A percentile compares a stretch with the other conserved stretches of the same genome.
Evolutionary conservation across 495 filamentous ascomycete species (phyloP).

Genomic region (Daldinia childiae): DNA sequence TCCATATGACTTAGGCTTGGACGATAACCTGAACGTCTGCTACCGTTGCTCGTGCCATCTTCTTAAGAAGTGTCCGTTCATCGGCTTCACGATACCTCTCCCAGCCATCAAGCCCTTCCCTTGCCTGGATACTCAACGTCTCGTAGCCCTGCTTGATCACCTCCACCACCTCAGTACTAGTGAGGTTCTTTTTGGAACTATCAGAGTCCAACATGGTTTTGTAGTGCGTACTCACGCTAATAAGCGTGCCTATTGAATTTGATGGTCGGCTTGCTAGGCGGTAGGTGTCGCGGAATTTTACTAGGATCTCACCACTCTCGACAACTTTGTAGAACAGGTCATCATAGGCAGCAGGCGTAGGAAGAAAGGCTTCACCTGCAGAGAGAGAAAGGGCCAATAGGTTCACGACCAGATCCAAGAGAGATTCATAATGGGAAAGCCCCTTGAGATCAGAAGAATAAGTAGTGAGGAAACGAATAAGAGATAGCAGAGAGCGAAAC

Average conservation of each 20-base stretch:
- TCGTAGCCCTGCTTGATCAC: conserved; percentile 98
- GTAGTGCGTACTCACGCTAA: conserved; percentile 87
- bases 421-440: conserved; percentile 64
- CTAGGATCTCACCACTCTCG: conserved; percentile 84
- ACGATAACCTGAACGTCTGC: conserved; percentile 66
- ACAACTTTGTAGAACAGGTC: conserved; percentile 98
- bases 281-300: conserved; percentile 85
- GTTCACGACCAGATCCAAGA: conserved; percentile 79
- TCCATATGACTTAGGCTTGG: conserved; percentile 39
- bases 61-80: conserved; percentile 80
- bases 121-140: conserved; percentile 84
- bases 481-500: conserved; percentile 87
- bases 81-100: conserved; percentile 81
- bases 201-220: conserved; percentile 78
- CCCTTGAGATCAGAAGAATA: conserved; percentile 79
- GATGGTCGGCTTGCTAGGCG: conserved; percentile 60
- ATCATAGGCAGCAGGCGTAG: conserved; percentile 86
- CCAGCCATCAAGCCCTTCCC: conserved; percentile 84
- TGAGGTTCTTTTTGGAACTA: conserved; percentile 68
- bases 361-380: conserved; percentile 90
- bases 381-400: conserved; percentile 89
- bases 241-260: conserved; percentile 81
- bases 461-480: conserved; percentile 89
- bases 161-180: conserved; percentile 82
- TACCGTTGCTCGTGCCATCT: conserved; percentile 80